Evolutionary conservation across 1,139 yeast genomes (phyloP), one percentile per base, ranked within the genome.

Genomic region (Pichia sp.): DNA sequence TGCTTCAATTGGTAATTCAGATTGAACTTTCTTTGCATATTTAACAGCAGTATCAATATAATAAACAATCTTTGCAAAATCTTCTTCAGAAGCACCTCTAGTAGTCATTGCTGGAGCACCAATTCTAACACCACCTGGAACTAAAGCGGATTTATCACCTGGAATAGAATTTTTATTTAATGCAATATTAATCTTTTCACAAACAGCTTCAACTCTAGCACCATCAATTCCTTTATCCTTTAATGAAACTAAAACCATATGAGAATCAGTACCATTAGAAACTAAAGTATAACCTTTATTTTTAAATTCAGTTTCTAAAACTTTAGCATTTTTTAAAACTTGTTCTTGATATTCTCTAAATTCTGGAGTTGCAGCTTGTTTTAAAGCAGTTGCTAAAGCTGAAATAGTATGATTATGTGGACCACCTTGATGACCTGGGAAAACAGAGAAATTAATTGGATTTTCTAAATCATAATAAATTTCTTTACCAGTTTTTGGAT

Each of bases 351-450:
- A 92, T 66, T 81, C 81, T 71, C 81, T 87, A 74, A 87, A 92
- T 69, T 88, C 96, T 49, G 95, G 95, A 48, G 94, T 79, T 53
- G 83, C 79, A 53, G 96, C 95, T 74, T 92, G 98, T 69, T 87
- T 88, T 66, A 92, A 79, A 53, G 98, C 98, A 56, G 94, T 90
- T 42, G 97, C 97, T 65, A 92, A 77, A 43, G 97, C 98, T 56
- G 97, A 84, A 67, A 92, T 92, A 61, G 97, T 92, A 75, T 92
- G 97, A 76, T 92, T 92, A 72, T 92, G 97, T 59, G 98, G 98
- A 68, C 98, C 98, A 76, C 98, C 98, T 76, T 92, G 98, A 72
- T 92, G 97, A 62, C 97, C 97, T 61, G 98, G 98, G 90, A 92
- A 92, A 56, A 92, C 97, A 8, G 97, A 89, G 70, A 92, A 92